Evolutionary conservation across 371 early-diverging fungal genomes (phyloP), one percentile per base, ranked within the genome.

Genomic region (Mucor circinelloides): DNA sequence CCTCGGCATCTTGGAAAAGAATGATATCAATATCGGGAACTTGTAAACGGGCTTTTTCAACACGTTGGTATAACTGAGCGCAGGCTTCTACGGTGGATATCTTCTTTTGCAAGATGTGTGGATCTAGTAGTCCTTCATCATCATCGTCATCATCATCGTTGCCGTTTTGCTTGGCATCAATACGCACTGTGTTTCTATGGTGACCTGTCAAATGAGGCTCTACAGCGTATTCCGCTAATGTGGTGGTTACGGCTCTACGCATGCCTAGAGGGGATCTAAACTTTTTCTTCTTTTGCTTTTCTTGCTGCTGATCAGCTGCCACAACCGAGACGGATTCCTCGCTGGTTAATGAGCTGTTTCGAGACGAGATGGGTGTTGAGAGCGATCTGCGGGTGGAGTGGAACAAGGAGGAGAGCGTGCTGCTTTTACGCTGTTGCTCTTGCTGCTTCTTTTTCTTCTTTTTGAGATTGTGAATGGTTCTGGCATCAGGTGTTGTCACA

Each of bases 401-500:
- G 9, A 67, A 67, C 13, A 67, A 27, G 6, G 57, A 42, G 4
- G 60, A 60, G 0, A 60, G 32, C 15, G 59, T 31, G 10, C 44
- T 40, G 28, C 30, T 55, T 10, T 15, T 55, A 3, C 55, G 31
- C 55, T n/a, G 10, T 42, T 44, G 46, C 13, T 46, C 19, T 36
- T 36, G 13, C 13, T 31, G 10, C 32, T 25, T 48, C 38, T 19
- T 28, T 13, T 44, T 32, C 34, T 28, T 52, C 27, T 63, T 30
- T 27, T 63, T 36, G 19, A 63, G 34, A 4, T 56, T 21, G 9
- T 48, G 21, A 6, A 48, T 48, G 48, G 48, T 23, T 48, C 8
- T 64, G 9, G 30, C 19, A 25, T 57, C 44, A 17, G 58, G 60
- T 32, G 85, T 82, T 6, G 87, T 87, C 28, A 93, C 91, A 68